Conservation (phyloP, 495 filamentous ascomycete species). For the Tuber melanosporum region DNA sequence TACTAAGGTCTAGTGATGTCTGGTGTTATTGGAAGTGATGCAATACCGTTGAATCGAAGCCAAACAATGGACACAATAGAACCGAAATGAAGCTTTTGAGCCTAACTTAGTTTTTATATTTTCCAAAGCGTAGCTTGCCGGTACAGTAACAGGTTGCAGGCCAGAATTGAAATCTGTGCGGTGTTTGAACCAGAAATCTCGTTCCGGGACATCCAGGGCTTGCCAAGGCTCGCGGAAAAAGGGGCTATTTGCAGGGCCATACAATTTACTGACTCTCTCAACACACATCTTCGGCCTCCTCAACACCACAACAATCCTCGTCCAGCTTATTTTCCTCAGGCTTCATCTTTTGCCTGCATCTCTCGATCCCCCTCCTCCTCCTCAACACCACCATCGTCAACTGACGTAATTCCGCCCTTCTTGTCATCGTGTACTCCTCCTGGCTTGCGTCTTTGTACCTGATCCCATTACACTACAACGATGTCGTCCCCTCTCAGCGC, state of each 20-base stretch:
- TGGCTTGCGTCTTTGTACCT: slow-evolving; percentile 29
- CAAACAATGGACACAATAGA: not conserved
- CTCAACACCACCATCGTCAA: not conserved
- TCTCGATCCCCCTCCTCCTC: slow-evolving; percentile 15
- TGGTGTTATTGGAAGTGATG: not conserved
- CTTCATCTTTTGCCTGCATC: slow-evolving; percentile 29
- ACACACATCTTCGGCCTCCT: slow-evolving; percentile 24
- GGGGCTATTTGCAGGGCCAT: slow-evolving; percentile 24
- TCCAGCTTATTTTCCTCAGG: slow-evolving; percentile 22
- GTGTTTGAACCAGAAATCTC: not conserved
- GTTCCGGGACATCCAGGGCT: slow-evolving; percentile 14
- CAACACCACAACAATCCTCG: slow-evolving; percentile 30
- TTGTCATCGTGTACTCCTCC: slow-evolving; percentile 32
- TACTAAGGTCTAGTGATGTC: not conserved
- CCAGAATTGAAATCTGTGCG: slow-evolving; percentile 2
- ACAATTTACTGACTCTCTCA: slow-evolving; percentile 18
- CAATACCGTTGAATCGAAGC: not conserved
- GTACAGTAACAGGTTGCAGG: not conserved
- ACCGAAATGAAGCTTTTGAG: not conserved
- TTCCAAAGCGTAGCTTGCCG: not conserved
- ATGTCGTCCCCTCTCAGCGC: slow-evolving; percentile 40
- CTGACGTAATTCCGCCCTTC: slow-evolving; percentile 35
- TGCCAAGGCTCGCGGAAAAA: slow-evolving; percentile 37
- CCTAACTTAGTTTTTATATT: not conserved
- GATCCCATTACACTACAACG: slow-evolving; percentile 11